Conservation (phyloP, 176 grass and related monocot genomes). For the Eragrostis nindensis region DNA sequence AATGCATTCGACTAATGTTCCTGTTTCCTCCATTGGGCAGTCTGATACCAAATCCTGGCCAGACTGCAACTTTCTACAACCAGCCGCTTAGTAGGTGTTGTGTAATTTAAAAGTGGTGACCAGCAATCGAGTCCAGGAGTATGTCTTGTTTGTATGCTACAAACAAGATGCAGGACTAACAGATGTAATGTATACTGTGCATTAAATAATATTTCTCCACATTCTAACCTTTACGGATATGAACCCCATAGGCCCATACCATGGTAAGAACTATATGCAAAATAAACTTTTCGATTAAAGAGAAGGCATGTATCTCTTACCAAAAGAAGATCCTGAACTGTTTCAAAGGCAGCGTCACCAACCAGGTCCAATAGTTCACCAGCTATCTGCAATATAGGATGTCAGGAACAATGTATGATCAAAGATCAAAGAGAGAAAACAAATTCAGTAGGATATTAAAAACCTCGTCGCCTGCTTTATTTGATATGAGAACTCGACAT, state of each 20-base stretch:
- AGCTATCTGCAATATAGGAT: constrained; percentile 64
- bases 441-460: constrained; percentile 23
- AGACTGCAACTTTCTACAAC: neutral
- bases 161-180: constrained; percentile 35
- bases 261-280: constrained; percentile 30
- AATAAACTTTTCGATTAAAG: constrained; percentile 17
- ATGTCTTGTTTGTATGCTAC: constrained; percentile 29
- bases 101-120: neutral
- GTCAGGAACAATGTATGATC: constrained; percentile 35
- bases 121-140: neutral
- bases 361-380: constrained; percentile 90
- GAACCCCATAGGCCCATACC: neutral
- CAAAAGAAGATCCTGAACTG: constrained; percentile 78
- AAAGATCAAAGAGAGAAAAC: constrained; percentile 19
- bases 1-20: neutral
- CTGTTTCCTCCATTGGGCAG: neutral
- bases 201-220: neutral
- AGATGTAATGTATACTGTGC: constrained; percentile 3
- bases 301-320: constrained; percentile 53
- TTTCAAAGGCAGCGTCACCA: constrained; percentile 89
- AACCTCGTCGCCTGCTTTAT: constrained; percentile 92
- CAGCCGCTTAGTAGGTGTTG: neutral
- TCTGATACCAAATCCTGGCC: neutral
- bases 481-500: constrained; percentile 84
- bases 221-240: constrained; percentile 12